Conservation (phyloP, 176 grass and related monocot genomes). For the Oryza longistaminata region DNA sequence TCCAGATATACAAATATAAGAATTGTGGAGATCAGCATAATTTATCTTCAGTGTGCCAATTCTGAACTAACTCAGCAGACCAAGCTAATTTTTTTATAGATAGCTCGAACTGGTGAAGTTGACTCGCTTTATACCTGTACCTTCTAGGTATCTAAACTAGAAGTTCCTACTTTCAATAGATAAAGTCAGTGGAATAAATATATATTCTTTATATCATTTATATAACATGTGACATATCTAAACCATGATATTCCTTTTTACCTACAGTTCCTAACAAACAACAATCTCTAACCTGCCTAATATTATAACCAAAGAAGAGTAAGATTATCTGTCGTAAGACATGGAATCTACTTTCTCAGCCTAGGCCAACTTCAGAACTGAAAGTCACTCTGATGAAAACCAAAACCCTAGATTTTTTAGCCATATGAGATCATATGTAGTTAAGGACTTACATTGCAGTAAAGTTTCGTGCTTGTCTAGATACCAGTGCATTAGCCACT, state of each 20-base stretch:
- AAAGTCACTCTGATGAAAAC: not conserved
- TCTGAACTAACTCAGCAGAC: not conserved
- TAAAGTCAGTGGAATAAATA: not conserved
- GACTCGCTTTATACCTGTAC: not conserved
- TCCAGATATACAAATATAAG: not conserved
- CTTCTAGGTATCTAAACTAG: constrained; percentile 4
- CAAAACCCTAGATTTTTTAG: not conserved
- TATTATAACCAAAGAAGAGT: not conserved
- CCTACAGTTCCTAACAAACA: not conserved
- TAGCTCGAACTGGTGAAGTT: constrained; percentile 4
- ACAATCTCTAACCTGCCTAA: not conserved
- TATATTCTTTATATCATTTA: constrained; percentile 14
- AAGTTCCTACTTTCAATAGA: not conserved
- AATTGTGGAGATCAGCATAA: constrained; percentile 8
- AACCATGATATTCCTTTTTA: not conserved
- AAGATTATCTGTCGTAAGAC: not conserved
- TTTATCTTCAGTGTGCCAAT: not conserved
- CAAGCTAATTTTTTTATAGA: not conserved
- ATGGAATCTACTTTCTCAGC: not conserved
- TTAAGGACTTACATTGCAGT: constrained; percentile 57
- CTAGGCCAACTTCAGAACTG: constrained; percentile 10
- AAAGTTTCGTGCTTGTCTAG: constrained; percentile 72
- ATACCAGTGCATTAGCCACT: constrained; percentile 85
- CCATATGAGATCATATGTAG: not conserved
- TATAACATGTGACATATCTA: not conserved